Evolutionary conservation across 345 rosid genomes (phyloP), one percentile per base, ranked within the genome.

Genomic region (Clausena lansium): DNA sequence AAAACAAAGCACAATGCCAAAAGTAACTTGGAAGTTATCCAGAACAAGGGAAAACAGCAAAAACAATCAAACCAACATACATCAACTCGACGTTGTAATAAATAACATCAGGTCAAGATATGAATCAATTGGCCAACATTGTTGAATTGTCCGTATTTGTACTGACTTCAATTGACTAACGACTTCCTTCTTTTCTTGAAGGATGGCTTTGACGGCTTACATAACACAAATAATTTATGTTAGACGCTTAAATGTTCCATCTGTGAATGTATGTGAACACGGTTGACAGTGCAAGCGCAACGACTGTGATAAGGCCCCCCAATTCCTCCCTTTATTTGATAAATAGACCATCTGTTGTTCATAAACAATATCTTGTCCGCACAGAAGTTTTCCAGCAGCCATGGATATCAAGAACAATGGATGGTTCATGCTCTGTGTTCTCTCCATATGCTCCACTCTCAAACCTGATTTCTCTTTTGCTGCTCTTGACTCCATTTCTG

Each of bases 401-500:
- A 83, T 83, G 80, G 71, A 52, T 71, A 36, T 28, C 14, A 66
- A 65, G 57, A 64, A 45, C 45, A 71, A 47, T 15, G 19, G 62
- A 36, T 79, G 88, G 79, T 63, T 71, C 9, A 45, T 84, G 8
- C 68, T 78, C 30, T 69, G 36, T 66, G 57, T 71, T 70, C 61
- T 91, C 70, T 76, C 81, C 62, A 9, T 81, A 2, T 79, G 65
- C 78, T 82, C 86, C 11, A 79, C 79, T 59, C 63, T 86, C 62
- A 67, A 25, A 5, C 65, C 67, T 55, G 75, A 76, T 77, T 79
- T 85, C 76, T 78, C 85, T 39, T 68, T 2, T 14, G 93, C 80
- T 76, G 87, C 89, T 17, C 81, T 22, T 15, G 89, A 86, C 73
- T 88, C 88, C 50, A 85, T 94, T 83, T 79, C 91, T 6, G 82